These are phyloP conservation scores for Aaosphaeria arxii DNA, from an alignment of 2,329 filamentous ascomycete species.

Conservation along the genomic window DNA sequence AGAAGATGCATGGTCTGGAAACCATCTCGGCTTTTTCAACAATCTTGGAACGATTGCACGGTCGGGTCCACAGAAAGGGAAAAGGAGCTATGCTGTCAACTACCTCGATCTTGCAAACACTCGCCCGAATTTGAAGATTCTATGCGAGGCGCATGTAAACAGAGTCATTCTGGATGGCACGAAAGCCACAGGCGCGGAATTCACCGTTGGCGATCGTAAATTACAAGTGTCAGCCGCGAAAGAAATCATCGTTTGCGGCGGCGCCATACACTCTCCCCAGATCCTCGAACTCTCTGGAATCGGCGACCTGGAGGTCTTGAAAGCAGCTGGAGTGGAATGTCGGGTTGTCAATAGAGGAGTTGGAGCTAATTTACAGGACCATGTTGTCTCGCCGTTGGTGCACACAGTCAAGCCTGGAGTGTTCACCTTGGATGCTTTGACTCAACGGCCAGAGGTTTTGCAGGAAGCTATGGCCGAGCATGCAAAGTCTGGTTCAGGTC, in stretches of 20 bases:
- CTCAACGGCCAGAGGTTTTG: no score
- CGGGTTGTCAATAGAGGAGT: conserved; percentile 9
- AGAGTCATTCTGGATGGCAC: conserved; percentile 7
- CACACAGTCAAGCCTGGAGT: no score
- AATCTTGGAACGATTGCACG: conserved; percentile 28
- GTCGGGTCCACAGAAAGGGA: conserved; percentile 42
- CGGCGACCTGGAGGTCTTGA: conserved; percentile 32
- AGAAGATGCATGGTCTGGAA: conserved; percentile 37
- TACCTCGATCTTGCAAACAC: conserved; percentile 3
- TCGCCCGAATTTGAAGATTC: conserved; percentile 15
- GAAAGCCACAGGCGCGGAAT: conserved; percentile 4
- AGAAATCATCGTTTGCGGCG: conserved; percentile 59
- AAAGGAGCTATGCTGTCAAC: conserved; percentile 40
- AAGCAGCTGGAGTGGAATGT: conserved; percentile 2
- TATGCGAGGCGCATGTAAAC: conserved; percentile 10
- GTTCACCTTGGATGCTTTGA: no score
- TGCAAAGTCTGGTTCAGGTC: no score
- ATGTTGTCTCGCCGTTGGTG: conserved; percentile 5
- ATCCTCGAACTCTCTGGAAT: conserved; percentile 61
- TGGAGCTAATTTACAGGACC: conserved; percentile 15
- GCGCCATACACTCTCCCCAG: conserved; percentile 55
- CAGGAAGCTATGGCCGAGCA: no score
- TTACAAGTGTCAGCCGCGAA: neutral
- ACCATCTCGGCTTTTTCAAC: conserved; percentile 43
- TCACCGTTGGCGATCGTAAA: neutral